phyloP scores from a whole-genome alignment of 768 basidiomycete species.

The Pholiota conissans region DNA sequence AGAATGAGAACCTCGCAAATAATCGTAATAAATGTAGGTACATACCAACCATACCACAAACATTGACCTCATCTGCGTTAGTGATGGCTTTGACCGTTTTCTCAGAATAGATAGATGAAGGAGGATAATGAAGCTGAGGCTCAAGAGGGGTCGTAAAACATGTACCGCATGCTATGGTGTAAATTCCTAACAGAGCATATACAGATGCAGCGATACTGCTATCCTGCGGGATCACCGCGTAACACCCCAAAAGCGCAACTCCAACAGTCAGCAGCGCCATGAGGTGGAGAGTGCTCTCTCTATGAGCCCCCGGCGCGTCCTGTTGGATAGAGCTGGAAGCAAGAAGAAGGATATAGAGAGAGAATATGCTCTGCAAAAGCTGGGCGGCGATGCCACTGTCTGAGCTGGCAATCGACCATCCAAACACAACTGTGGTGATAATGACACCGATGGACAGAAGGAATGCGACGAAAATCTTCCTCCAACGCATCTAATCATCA shows the following conservation, averaged over 20 bases:
- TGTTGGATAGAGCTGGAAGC: constrained; percentile 54
- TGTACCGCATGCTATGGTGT: constrained; percentile 40
- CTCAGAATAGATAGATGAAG: constrained; percentile 70
- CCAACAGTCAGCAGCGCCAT: constrained; percentile 53
- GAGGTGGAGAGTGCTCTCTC: constrained; percentile 59
- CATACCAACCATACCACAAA: constrained; percentile 62
- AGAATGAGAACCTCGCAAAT: not conserved
- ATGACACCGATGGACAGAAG: constrained; percentile 46
- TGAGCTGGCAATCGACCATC: constrained; percentile 44
- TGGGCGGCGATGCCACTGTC: constrained; percentile 35
- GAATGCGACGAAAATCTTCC: constrained; percentile 53
- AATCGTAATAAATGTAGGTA: not conserved
- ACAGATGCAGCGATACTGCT: constrained; percentile 37
- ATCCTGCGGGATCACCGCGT: constrained; percentile 47
- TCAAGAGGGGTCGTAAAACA: constrained; percentile 65
- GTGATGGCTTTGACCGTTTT: constrained; percentile 61
- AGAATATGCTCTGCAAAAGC: constrained; percentile 49
- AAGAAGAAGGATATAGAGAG: constrained; percentile 59
- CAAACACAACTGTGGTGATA: constrained; percentile 54
- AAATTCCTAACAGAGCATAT: constrained; percentile 52
- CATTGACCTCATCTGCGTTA: constrained; percentile 65
- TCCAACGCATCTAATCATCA: constrained; percentile 49
- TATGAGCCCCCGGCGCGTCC: constrained; percentile 37
- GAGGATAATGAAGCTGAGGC: constrained; percentile 72
- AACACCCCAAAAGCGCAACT: constrained; percentile 19